These are phyloP conservation scores for Scheffersomyces lignicola DNA, from an alignment of 1,139 yeast genomes.

Conservation along the genomic window DNA sequence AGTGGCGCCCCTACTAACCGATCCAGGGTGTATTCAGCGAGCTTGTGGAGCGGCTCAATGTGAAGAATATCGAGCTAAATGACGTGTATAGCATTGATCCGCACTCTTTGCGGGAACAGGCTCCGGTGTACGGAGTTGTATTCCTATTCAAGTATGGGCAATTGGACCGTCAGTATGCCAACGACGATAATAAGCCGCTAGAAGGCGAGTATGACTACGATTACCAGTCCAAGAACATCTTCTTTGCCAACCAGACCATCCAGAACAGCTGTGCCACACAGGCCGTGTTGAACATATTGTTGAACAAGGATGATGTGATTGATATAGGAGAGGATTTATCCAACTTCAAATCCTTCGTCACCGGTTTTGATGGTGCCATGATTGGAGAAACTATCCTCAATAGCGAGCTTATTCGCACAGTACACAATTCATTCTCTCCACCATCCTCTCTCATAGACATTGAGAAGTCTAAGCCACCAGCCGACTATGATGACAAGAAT, in stretches of 20 bases:
- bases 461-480: constrained; percentile 30
- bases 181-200: constrained; percentile 31
- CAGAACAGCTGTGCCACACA: constrained; percentile 80
- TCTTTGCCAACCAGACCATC: constrained; percentile 67
- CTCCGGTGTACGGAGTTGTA: constrained; percentile 59
- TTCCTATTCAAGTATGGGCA: constrained; percentile 63
- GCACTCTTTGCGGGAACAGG: constrained; percentile 37
- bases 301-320: constrained; percentile 39
- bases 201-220: constrained; percentile 47
- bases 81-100: constrained; percentile 59
- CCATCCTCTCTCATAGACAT: constrained; percentile 54
- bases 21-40: constrained; percentile 66
- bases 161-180: constrained; percentile 31
- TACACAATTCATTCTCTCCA: constrained; percentile 62
- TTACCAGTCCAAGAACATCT: constrained; percentile 39
- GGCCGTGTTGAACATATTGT: constrained; percentile 62
- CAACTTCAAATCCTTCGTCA: constrained; percentile 52
- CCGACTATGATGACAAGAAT: constrained; percentile 37
- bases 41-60: constrained; percentile 58
- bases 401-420: constrained; percentile 56
- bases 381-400: constrained; percentile 66
- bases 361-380: constrained; percentile 56
- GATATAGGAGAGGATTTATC: constrained; percentile 51
- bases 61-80: constrained; percentile 56
- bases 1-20: constrained; percentile 1